Percentiles rank a stretch among this genome's conserved stretches.
Conservation (phyloP, 495 filamentous ascomycete genomes). For the Recurvomyces mirabilis region DNA sequence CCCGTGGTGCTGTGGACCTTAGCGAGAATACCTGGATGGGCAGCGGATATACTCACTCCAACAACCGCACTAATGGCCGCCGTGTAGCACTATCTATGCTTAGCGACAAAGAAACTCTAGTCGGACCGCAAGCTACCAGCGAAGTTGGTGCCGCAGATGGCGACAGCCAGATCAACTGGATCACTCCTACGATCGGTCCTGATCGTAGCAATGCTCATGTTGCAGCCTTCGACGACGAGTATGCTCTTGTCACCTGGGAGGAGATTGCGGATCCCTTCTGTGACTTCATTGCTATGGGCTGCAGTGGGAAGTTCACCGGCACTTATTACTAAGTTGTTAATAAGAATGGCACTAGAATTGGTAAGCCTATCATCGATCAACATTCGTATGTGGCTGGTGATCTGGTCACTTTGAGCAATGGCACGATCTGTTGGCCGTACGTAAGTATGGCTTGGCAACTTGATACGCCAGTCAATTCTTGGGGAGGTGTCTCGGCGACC, state of each 20-base stretch:
- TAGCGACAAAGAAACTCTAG: conserved; percentile 39
- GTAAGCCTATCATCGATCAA: conserved; percentile 29
- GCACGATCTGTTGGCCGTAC: conserved; percentile 46
- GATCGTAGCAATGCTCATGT: conserved; percentile 45
- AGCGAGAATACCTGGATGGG: conserved; percentile 42
- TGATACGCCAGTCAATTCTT: conserved; percentile 18
- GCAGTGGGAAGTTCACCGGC: conserved; percentile 39
- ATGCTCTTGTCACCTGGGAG: conserved; percentile 44
- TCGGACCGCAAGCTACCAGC: conserved; percentile 38
- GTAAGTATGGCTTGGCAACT: conserved; percentile 40
- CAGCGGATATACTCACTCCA: conserved; percentile 35
- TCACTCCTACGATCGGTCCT: conserved; percentile 33
- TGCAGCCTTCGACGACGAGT: conserved; percentile 36
- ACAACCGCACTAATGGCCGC: conserved; percentile 38
- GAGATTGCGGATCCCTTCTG: conserved; percentile 39
- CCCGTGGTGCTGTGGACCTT: conserved; percentile 40
- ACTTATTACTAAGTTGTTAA: conserved; percentile 42
- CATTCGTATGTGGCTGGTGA: conserved; percentile 44
- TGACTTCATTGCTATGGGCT: conserved; percentile 41
- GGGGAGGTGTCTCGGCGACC: not conserved
- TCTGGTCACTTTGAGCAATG: conserved; percentile 38
- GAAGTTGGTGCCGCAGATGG: conserved; percentile 38
- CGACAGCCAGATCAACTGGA: conserved; percentile 43
- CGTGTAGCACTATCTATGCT: conserved; percentile 42
- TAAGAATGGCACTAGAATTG: conserved; percentile 34